A percentile compares a stretch with the other conserved stretches of the same genome.
These are phyloP conservation scores for Trametes gibbosa DNA, from an alignment of 768 basidiomycete species.

Conservation along the genomic window DNA sequence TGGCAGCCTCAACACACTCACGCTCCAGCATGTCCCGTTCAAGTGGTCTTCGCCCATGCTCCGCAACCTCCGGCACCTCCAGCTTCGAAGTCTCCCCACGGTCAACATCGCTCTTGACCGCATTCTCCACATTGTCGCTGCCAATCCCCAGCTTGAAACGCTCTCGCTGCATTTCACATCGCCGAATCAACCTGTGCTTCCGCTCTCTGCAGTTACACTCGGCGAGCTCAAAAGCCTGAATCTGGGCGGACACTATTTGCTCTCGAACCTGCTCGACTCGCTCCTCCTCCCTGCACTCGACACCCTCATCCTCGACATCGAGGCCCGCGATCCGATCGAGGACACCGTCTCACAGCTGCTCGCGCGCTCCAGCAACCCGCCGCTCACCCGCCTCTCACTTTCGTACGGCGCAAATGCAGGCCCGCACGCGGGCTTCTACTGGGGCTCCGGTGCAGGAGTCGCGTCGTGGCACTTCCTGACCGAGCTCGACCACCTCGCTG, in stretches of 20 bases:
- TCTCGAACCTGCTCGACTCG: slow-evolving; percentile 58
- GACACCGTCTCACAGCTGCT: slow-evolving; percentile 64
- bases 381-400: slow-evolving; percentile 57
- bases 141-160: slow-evolving; percentile 53
- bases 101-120: slow-evolving; percentile 65
- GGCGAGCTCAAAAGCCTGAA: slow-evolving; percentile 51
- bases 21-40: slow-evolving; percentile 71
- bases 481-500: slow-evolving; percentile 56
- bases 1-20: slow-evolving; percentile 53
- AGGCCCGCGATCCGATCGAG: slow-evolving; percentile 72
- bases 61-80: slow-evolving; percentile 53
- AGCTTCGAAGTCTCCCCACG: slow-evolving; percentile 63
- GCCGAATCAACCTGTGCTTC: slow-evolving; percentile 61
- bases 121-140: slow-evolving; percentile 59
- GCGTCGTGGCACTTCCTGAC: slow-evolving; percentile 66
- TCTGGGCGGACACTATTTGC: slow-evolving; percentile 65
- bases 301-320: slow-evolving; percentile 65
- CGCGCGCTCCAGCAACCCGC: slow-evolving; percentile 55
- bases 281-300: slow-evolving; percentile 57
- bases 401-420: slow-evolving; percentile 47
- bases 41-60: slow-evolving; percentile 77
- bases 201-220: slow-evolving; percentile 52
- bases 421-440: slow-evolving; percentile 46
- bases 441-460: slow-evolving; percentile 54
- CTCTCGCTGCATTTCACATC: slow-evolving; percentile 63